phyloP scores from a whole-genome alignment of 78 protist species.

The Cavenderia fasciculata region DNA sequence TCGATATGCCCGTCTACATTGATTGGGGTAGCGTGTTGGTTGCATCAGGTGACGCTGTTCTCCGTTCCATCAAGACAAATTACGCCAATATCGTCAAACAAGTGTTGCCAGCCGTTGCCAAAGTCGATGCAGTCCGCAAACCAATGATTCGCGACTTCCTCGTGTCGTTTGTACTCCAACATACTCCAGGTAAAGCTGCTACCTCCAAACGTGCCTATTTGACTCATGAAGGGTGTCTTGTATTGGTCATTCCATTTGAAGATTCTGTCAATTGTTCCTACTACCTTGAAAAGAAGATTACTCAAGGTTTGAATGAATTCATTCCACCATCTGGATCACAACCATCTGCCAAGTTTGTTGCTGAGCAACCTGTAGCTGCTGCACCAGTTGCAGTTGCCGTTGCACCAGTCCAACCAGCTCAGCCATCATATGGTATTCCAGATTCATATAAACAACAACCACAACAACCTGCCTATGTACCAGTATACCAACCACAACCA shows the following conservation, averaged over 20 bases:
- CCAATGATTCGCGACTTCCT: conserved; percentile 50
- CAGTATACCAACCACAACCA: conserved; percentile 21
- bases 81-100: conserved; percentile 42
- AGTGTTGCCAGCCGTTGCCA: conserved; percentile 36
- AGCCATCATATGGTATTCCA: conserved; percentile 1
- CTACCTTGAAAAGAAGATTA: conserved; percentile 66
- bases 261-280: conserved; percentile 66
- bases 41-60: conserved; percentile 17
- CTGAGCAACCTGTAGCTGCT: neutral
- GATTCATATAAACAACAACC: neutral
- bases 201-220: conserved; percentile 20
- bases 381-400: neutral
- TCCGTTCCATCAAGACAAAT: conserved; percentile 45
- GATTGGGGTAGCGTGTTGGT: conserved; percentile 21
- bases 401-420: neutral
- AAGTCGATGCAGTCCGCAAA: conserved; percentile 61
- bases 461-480: neutral
- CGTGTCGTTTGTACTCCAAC: conserved; percentile 51
- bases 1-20: conserved; percentile 42
- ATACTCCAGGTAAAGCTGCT: conserved; percentile 42
- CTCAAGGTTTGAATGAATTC: conserved; percentile 52
- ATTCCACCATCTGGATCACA: conserved; percentile 14
- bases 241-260: conserved; percentile 38
- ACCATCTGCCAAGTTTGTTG: neutral
- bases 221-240: conserved; percentile 34